phyloP scores from a whole-genome alignment of 2,329 filamentous ascomycete species.

The Paracamarosporium sp. region DNA sequence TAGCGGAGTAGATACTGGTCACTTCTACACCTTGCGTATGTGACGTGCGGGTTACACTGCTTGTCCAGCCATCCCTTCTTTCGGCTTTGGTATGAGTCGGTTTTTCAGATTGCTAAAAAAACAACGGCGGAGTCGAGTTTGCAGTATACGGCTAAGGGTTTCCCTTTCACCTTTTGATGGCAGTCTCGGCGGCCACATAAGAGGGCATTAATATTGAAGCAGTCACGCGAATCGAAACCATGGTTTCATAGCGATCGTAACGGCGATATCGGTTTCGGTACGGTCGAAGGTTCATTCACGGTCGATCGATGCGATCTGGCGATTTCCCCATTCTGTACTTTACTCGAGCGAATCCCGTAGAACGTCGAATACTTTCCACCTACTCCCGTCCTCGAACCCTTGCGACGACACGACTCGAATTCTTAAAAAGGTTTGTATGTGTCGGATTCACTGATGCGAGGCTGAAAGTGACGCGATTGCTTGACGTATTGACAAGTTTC shows the following conservation, averaged over 20 bases:
- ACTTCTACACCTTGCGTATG: slow-evolving; percentile 18
- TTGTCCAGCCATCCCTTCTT: slow-evolving; percentile 23
- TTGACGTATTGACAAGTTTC: neutral
- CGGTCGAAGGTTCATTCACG: slow-evolving; percentile 35
- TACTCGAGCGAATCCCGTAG: slow-evolving; percentile 45
- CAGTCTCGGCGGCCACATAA: slow-evolving; percentile 31
- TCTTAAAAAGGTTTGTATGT: slow-evolving; percentile 1
- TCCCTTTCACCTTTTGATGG: slow-evolving; percentile 30
- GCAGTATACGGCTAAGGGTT: slow-evolving; percentile 30
- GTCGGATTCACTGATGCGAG: neutral
- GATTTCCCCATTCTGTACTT: slow-evolving; percentile 43
- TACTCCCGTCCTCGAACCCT: slow-evolving; percentile 7
- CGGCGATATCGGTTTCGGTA: slow-evolving; percentile 43
- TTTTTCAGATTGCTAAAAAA: slow-evolving; percentile 24
- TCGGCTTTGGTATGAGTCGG: slow-evolving; percentile 22
- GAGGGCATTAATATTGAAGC: slow-evolving; percentile 44
- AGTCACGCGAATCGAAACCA: slow-evolving; percentile 42
- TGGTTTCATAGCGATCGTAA: slow-evolving; percentile 40
- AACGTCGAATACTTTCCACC: slow-evolving; percentile 35
- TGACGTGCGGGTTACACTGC: slow-evolving; percentile 14
- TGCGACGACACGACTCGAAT: slow-evolving; percentile 7
- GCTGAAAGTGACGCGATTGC: neutral
- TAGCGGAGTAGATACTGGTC: slow-evolving; percentile 70
- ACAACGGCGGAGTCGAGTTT: slow-evolving; percentile 29
- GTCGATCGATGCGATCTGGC: slow-evolving; percentile 41